Evolutionary conservation across 495 filamentous ascomycete genomes (phyloP), one percentile per base, ranked within the genome.

Genomic region (Aspergillus nidulans): DNA sequence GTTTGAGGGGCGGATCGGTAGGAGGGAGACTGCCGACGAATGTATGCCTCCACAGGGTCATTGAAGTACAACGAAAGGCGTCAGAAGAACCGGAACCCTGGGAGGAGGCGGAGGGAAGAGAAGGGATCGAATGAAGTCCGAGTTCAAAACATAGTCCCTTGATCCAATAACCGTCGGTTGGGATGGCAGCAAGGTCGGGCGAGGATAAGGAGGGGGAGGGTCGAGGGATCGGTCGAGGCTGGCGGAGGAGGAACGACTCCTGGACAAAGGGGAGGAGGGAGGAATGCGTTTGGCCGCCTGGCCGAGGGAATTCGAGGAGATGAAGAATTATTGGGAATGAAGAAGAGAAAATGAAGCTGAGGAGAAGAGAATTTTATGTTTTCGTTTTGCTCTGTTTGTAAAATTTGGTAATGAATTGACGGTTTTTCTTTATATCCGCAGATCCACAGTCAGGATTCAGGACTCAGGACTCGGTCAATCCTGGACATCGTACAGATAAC

Each of bases 41-140:
- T 63, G 59, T 61, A 54, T 30, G 39, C 49, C 56, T 61, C 60
- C 56, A 58, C 58, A 58, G 45, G 63, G 49, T 72, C 70, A 60
- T 71, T 64, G 44, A 69, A 69, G 58, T 64, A 63, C 41, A 71
- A 64, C 49, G 51, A 53, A 86, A 55, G 90, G 77, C 91, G 84
- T 72, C 86, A 89, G 58, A 81, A 85, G 65, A 23, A 57, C 25
- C 19, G 45, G 9, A 47, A 25, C 49, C 48, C 46, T 56, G 49
- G 51, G 34, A 50, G 26, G 23, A 9, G 19, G 28, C 41, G 19
- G 25, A 30, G 28, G 53, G 16, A 21, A 24, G 32, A 41, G 43
- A 13, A 42, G 41, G 43, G 15, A 19, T 9, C 18, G n/a, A 6
- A 10, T 12, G 9, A 48, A 48, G 46, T 39, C 16, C 25, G 18